Evolutionary conservation across 768 basidiomycete species (phyloP).

Genomic region (Mycena latifolia): DNA sequence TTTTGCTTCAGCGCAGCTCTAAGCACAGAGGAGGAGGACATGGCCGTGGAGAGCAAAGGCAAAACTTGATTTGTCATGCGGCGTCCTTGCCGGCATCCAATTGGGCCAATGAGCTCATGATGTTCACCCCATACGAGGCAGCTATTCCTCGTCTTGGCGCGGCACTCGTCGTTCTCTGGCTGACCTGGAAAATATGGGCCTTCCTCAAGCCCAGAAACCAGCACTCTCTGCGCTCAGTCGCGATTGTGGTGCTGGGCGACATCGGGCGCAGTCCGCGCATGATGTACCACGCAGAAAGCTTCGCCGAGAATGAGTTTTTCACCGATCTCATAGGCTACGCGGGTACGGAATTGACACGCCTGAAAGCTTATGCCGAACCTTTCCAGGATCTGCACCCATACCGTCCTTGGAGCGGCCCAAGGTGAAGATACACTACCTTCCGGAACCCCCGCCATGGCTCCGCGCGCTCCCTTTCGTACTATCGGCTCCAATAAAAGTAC

Average conservation of each 20-base stretch:
- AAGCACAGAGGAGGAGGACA: slow-evolving; percentile 29
- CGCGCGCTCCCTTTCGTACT: slow-evolving; percentile 71
- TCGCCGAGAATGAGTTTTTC: slow-evolving; percentile 82
- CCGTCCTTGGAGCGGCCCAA: slow-evolving; percentile 78
- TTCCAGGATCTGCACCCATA: slow-evolving; percentile 81
- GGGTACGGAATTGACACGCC: slow-evolving; percentile 60
- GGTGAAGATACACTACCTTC: slow-evolving; percentile 75
- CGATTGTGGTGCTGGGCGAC: slow-evolving; percentile 94
- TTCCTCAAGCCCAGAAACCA: slow-evolving; percentile 51
- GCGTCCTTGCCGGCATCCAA: too few relatives aligned
- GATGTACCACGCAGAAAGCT: slow-evolving; percentile 98
- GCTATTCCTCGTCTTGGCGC: slow-evolving; percentile 28
- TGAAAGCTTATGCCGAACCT: not conserved
- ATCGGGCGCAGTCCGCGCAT: slow-evolving; percentile 96
- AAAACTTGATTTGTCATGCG: slow-evolving; percentile 9
- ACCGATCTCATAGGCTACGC: slow-evolving; percentile 89
- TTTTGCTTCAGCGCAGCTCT: slow-evolving; percentile 18
- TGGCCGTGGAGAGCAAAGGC: slow-evolving; percentile 16
- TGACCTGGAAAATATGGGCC: slow-evolving; percentile 48
- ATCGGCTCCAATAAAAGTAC: slow-evolving; percentile 85
- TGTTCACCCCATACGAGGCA: slow-evolving; percentile 12
- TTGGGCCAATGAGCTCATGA: too few relatives aligned
- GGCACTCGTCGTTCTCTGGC: slow-evolving; percentile 37
- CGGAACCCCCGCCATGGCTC: slow-evolving; percentile 70
- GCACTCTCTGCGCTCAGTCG: slow-evolving; percentile 76